Conservation (phyloP, 768 basidiomycete genomes). For the Russula compacta region DNA sequence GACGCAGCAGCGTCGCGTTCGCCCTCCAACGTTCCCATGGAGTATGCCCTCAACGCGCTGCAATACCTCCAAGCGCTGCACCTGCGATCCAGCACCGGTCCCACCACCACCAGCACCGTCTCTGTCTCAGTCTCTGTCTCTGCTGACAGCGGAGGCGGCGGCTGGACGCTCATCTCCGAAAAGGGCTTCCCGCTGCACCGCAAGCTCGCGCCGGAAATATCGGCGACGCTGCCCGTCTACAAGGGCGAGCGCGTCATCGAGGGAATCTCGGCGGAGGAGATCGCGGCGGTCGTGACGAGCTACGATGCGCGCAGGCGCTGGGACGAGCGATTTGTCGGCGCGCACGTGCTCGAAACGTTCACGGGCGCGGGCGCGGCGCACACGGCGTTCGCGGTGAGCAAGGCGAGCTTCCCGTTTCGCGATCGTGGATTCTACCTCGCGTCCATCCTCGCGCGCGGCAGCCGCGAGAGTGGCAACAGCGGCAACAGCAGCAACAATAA, state of each 20-base stretch:
- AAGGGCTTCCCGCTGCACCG: slow-evolving; percentile 70
- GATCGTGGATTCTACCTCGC: slow-evolving; percentile 82
- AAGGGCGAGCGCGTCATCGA: slow-evolving; percentile 88
- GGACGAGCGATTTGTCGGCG: slow-evolving; percentile 82
- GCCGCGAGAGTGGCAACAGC: slow-evolving; percentile 11
- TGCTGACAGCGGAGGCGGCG: slow-evolving; percentile 25
- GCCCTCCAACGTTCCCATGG: slow-evolving; percentile 58
- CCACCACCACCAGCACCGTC: slow-evolving; percentile 17
- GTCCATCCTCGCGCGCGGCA: slow-evolving; percentile 54
- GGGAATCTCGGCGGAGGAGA: slow-evolving; percentile 87
- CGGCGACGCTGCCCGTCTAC: slow-evolving; percentile 73
- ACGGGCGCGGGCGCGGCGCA: slow-evolving; percentile 50
- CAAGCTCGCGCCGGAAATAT: slow-evolving; percentile 68
- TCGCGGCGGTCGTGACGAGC: slow-evolving; percentile 63
- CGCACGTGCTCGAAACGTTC: slow-evolving; percentile 61
- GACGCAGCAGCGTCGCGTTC: slow-evolving; percentile 30
- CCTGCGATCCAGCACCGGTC: slow-evolving; percentile 32
- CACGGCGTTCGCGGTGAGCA: slow-evolving; percentile 64
- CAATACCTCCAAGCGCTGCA: slow-evolving; percentile 72
- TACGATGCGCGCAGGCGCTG: slow-evolving; percentile 67
- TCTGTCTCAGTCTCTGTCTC: slow-evolving; percentile 15
- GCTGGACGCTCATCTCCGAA: slow-evolving; percentile 72
- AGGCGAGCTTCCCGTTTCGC: slow-evolving; percentile 82
- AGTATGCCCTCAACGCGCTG: slow-evolving; percentile 75
- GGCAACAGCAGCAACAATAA: too few species aligned